Evolutionary conservation across 2,329 filamentous ascomycete species (phyloP), one percentile per base, ranked within the genome.

Genomic region (Fusarium subtropicale): DNA sequence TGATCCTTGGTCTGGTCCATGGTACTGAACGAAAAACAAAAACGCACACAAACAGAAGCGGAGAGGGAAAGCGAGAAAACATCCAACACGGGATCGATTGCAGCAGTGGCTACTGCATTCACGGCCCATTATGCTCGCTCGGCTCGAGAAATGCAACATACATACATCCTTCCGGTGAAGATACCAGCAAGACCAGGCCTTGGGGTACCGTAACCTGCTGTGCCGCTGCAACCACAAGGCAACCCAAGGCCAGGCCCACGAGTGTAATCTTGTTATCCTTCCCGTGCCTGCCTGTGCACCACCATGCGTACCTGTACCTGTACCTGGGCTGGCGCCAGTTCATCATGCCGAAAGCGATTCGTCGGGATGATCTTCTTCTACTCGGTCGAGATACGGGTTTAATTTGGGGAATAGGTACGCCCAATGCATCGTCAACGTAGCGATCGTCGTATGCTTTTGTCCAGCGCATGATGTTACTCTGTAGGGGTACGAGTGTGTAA

Each of bases 191-290:
- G 28, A 30, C 28, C 28, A 30, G 65, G 65, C n/a, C 51, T 48
- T 45, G 34, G 66, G 66, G 66, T 69, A 69, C 66, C 11, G 66
- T 69, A 69, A 54, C 66, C 66, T 66, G 52, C 66, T 69, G 66
- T 65, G 66, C 66, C 66, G 47, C 66, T 36, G 53, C 34, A 28
- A 52, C 24, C 56, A 53, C 62, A 51, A 44, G 36, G 36, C 11
- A 38, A 30, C 11, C 11, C 11, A 30, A 30, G 28, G 31, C 44
- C 39, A 56, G 51, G 57, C 51, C 54, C 42, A 48, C 26, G 36
- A 52, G 24, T 55, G 63, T 47, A 68, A 71, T 68, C 48, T 64
- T 50, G 68, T 66, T 50, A 55, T 36, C 55, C 45, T 46, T 30
- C 58, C 60, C 38, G 60, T 57, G 13, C 20, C 42, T 20, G 31